phyloP scores from a whole-genome alignment of 2,329 filamentous ascomycete genomes.

The Proliferodiscus dingleyae region DNA sequence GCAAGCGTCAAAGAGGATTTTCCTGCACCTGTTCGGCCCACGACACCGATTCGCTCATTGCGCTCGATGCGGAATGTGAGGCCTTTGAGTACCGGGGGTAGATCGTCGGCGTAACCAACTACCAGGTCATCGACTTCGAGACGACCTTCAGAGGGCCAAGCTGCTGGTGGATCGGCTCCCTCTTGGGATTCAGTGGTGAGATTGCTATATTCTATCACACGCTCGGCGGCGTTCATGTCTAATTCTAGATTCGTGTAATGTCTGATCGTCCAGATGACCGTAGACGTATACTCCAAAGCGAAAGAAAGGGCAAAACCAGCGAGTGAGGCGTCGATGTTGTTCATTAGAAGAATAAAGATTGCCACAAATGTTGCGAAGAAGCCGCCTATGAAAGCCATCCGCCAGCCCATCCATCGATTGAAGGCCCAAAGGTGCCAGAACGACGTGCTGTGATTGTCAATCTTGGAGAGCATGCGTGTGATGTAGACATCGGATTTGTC shows the following conservation, averaged over 20 bases:
- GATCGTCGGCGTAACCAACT: constrained; percentile 65
- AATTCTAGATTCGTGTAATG: constrained; percentile 68
- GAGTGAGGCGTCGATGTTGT: constrained; percentile 60
- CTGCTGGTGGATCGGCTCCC: constrained; percentile 57
- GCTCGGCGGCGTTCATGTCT: constrained; percentile 74
- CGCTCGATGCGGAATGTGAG: constrained; percentile 61
- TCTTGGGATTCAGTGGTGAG: constrained; percentile 62
- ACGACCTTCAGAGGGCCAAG: constrained; percentile 70
- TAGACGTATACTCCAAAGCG: constrained; percentile 61
- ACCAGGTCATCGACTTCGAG: constrained; percentile 71
- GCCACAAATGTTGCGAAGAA: constrained; percentile 64
- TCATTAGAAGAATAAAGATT: constrained; percentile 56
- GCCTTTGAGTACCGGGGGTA: constrained; percentile 66
- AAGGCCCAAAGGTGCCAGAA: constrained; percentile 67
- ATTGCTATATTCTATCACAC: constrained; percentile 69
- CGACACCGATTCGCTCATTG: constrained; percentile 69
- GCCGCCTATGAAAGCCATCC: constrained; percentile 65
- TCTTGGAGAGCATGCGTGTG: constrained; percentile 61
- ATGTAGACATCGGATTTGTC: constrained; percentile 63
- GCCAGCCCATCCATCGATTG: constrained; percentile 72
- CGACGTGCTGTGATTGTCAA: constrained; percentile 64
- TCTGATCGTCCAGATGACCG: constrained; percentile 61
- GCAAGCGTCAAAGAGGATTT: constrained; percentile 73
- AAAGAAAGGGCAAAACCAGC: constrained; percentile 75
- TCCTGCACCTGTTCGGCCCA: constrained; percentile 73